Base-by-base conservation (phyloP, 2,329 filamentous ascomycete genomes). In the Epichloe sibirici region DNA sequence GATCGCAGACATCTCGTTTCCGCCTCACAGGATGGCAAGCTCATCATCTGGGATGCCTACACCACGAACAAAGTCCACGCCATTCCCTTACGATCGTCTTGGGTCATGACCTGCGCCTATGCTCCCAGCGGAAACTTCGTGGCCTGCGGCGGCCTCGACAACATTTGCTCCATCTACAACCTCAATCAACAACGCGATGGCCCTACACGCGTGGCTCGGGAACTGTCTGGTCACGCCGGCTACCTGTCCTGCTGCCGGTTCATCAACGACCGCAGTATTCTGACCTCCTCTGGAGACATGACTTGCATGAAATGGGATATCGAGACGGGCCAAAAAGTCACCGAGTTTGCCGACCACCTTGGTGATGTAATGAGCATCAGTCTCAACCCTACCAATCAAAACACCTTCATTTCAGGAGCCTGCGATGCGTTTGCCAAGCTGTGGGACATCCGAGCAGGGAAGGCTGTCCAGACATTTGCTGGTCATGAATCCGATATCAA, bases 261-360 rank as follows among this genome's bases (percentile, higher is more conserved):
- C 71, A 95, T 97, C 76, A 97, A 95, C 69, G 93, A 98, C 74
- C 85, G 93, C 65, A 90, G 89, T 66, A 97, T 98, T 65, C 82
- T 98, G 58, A 98, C 93, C 55, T 97, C 93, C 0, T 98, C 93
- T 3, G 93, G 93, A 58, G 93, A 98, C 68, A 98, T 98, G 93
- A 98, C 93, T 50, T 98, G 93, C 71, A 96, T 97, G 85, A 88
- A 97, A 66, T 98, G 93, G 93, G 93, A 98, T 74, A 91, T 98
- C 58, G 93, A 98, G 73, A 95, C 91, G 0, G 93, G 93, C 53
- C 89, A 90, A 59, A 96, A 96, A 75, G 87, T 95, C 43, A 95
- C 90, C 65, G 93, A 98, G 69, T 98, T 97, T 62, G 93, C 93
- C 65, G 93, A 98, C 72, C 93, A 98, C 69, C 79, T 98, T 11